Base-by-base conservation (phyloP, 1,139 yeast genomes). In the Candida anutae region DNA sequence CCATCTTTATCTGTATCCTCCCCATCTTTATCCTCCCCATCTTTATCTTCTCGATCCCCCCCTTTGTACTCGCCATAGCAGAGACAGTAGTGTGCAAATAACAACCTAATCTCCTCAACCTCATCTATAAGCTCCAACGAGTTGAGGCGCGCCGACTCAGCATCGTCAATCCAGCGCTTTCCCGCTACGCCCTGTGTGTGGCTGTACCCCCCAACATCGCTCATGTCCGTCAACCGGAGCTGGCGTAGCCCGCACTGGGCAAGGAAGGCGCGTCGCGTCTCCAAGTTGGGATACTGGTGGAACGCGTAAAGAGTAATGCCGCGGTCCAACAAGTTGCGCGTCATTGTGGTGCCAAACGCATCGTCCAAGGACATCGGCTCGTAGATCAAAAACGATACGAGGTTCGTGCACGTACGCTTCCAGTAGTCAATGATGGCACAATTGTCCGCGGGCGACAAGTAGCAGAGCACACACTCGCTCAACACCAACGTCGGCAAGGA, bases 401-500 rank as follows among this genome's bases (percentile, higher is more conserved):
- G 28, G 3, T 33, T 21, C 0, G 32, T n/a, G 16, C 65, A 44
- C 9, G 34, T 23, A 1, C 38, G 28, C 9, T 38, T 40, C 67
- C 67, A 63, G 29, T 53, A 58, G 3, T 53, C 37, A 5, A 90
- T 53, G 6, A 85, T 66, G 5, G 45, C 30, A 28, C 67, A 63
- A 8, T 90, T 71, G 16, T 70, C 74, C 2, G 53, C 52, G 0
- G 83, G 77, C 4, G 73, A 67, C 36, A 84, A 51, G 46, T 90
- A 90, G 48, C 97, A 90, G 18, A 90, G 60, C 27, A 88, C 88
- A 54, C 97, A 90, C 52, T 90, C 98, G 32, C 94, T 79, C 16
- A 90, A 56, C 3, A 88, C 55, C 6, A 90, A 47, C 0, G 96
- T 85, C 1, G 94, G 93, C 2, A 56, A 27, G 0, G 45, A 28